phyloP scores from a whole-genome alignment of 345 rosid genomes.

The Arabis hirsuta region DNA sequence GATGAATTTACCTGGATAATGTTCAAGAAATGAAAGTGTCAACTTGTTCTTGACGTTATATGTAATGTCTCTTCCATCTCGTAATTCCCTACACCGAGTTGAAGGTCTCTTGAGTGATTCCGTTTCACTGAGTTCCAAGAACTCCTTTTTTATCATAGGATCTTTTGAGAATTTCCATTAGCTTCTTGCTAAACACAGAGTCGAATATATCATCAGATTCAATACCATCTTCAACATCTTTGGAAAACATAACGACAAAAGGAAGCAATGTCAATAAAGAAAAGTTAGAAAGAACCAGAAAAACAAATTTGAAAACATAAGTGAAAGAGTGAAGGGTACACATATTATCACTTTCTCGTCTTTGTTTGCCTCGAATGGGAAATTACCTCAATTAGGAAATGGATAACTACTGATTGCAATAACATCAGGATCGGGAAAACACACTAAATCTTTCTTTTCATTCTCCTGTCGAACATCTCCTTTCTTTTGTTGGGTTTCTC shows the following conservation, averaged over 20 bases:
- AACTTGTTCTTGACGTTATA: constrained; percentile 18
- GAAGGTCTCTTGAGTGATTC: constrained; percentile 39
- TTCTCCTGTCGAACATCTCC: constrained; percentile 15
- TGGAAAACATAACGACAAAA: constrained; percentile 9
- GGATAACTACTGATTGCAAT: constrained; percentile 48
- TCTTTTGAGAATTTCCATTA: constrained; percentile 50
- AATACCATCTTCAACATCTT: constrained; percentile 44
- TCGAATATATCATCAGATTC: constrained; percentile 20
- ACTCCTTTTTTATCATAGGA: constrained; percentile 56
- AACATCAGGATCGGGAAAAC: constrained; percentile 58
- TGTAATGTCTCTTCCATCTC: constrained; percentile 45
- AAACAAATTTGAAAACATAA: background rate
- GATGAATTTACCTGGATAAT: constrained; percentile 45
- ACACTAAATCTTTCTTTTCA: constrained; percentile 33
- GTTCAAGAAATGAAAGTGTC: constrained; percentile 60
- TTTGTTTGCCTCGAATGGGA: constrained; percentile 51
- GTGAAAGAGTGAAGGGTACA: constrained; percentile 19
- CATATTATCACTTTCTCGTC: constrained; percentile 37
- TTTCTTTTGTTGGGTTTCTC: constrained; percentile 19
- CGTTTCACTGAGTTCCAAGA: constrained; percentile 34
- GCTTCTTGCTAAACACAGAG: constrained; percentile 56
- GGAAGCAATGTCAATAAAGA: background rate
- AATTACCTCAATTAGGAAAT: constrained; percentile 37
- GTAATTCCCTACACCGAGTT: constrained; percentile 36
- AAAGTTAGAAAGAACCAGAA: background rate